phyloP scores from a whole-genome alignment of 306 rosid species.

The Fragaria iinumae region DNA sequence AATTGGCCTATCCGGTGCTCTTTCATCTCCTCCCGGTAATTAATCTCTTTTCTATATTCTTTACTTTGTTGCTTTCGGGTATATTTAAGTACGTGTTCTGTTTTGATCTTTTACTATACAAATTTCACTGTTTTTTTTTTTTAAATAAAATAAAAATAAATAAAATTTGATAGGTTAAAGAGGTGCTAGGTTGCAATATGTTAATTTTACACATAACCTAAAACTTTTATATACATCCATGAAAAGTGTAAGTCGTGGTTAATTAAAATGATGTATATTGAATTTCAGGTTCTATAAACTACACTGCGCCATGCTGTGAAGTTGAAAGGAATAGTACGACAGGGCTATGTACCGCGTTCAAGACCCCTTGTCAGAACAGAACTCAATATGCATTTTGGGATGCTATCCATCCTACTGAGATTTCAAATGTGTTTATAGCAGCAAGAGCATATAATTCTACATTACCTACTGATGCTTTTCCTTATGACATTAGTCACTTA shows the following conservation, averaged over 20 bases:
- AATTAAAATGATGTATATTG: too few relatives aligned
- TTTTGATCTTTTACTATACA: too few relatives aligned
- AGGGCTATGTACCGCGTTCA: constrained; percentile 4
- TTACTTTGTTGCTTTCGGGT: not conserved
- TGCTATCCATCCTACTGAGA: constrained; percentile 29
- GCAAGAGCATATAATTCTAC: constrained; percentile 13
- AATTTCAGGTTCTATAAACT: constrained; percentile 2
- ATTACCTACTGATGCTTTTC: not conserved
- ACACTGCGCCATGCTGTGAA: constrained; percentile 21
- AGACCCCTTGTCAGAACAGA: constrained; percentile 9
- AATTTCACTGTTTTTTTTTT: too few relatives aligned
- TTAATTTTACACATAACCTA: too few relatives aligned
- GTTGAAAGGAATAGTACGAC: not conserved
- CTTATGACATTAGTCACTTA: constrained; percentile 22
- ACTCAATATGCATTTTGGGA: constrained; percentile 21
- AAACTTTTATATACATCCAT: too few relatives aligned
- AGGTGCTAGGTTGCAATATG: too few relatives aligned
- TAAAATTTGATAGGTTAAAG: too few relatives aligned
- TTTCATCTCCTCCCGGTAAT: not conserved
- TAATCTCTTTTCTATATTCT: not conserved
- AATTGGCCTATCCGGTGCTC: not conserved
- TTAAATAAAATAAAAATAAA: too few relatives aligned
- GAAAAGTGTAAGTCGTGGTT: too few relatives aligned
- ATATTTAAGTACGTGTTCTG: too few relatives aligned
- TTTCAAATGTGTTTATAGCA: not conserved